Conservation (phyloP, 768 basidiomycete genomes). For the Lyophyllum atratum region DNA sequence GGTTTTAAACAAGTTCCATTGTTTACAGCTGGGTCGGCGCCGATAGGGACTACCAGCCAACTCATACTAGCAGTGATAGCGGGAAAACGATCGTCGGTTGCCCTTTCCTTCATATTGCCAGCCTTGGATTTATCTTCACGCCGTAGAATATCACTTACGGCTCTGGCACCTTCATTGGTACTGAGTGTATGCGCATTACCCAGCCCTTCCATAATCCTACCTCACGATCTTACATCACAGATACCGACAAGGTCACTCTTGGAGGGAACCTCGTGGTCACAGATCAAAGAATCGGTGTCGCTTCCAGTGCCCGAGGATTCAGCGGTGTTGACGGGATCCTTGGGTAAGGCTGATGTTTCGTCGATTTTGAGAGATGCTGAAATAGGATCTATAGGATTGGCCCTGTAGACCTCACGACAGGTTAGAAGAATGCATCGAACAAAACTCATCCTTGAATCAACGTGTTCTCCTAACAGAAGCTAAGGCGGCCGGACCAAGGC, state of each 20-base stretch:
- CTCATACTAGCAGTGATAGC: slow-evolving; percentile 42
- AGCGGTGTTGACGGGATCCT: slow-evolving; percentile 53
- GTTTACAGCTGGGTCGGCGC: slow-evolving; percentile 55
- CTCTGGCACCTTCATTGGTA: slow-evolving; percentile 53
- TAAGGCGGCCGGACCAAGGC: slow-evolving; percentile 27
- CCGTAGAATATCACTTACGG: slow-evolving; percentile 53
- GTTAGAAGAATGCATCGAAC: not conserved
- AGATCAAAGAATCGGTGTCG: slow-evolving; percentile 51
- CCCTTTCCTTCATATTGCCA: not conserved
- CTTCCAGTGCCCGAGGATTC: slow-evolving; percentile 44
- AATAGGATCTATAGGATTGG: slow-evolving; percentile 39
- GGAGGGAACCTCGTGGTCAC: slow-evolving; percentile 40
- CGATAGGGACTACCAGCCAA: slow-evolving; percentile 42
- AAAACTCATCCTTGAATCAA: not conserved
- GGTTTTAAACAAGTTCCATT: not conserved
- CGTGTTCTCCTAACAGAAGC: slow-evolving; percentile 32
- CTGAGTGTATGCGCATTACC: slow-evolving; percentile 42
- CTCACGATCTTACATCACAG: slow-evolving; percentile 24
- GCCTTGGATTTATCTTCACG: not conserved
- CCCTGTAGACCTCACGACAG: slow-evolving; percentile 43
- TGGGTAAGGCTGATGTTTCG: slow-evolving; percentile 30
- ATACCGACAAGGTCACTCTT: slow-evolving; percentile 49
- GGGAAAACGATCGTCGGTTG: slow-evolving; percentile 34
- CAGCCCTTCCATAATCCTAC: not conserved
- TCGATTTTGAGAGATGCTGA: not conserved